Evolutionary conservation across 306 rosid species (phyloP), one percentile per base, ranked within the genome.

Genomic region (Acacia crassicarpa): DNA sequence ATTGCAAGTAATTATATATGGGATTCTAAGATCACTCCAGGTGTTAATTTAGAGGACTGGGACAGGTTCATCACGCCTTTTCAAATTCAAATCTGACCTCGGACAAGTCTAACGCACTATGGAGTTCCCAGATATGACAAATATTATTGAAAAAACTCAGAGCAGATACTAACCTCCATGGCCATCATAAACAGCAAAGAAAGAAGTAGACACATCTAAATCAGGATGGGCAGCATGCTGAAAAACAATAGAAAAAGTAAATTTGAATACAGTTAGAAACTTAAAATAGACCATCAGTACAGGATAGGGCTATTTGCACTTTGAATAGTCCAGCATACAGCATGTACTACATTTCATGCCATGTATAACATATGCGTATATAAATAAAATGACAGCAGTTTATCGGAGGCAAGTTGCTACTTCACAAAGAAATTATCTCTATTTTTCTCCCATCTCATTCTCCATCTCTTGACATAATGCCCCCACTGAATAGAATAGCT

Each of bases 181-280:
- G 38, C 99, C 99, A 81, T 95, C 99, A 81, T 89, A 95, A 85
- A 95, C 99, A 65, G 91, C 99, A 85, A 95, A 93, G 89, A 91
- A 93, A 46, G 98, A 93, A 4, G 99, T 95, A 35, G 93, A 87
- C n/a, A 86, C 80, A 43, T 95, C 99, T 84, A 95, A 84, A 86
- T 88, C 87, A 74, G 86, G 93, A 77, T 81, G 67, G 75, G 99
- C 99, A 75, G 98, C 94, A 92, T 95, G 96, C 99, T 95, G 93
- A 87, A 77, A 89, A 75, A 68, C 61, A 62, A 85, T 38, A 51
- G 35, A 67, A 78, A 66, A 80, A 79, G 76, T 61, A 76, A 80
- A 77, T 32, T 54, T 33, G 4, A 25, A 73, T n/a, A 75, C 16
- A 43, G n/a, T 44, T 23, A 71, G 22, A 71, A n/a, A n/a, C n/a